Conservation (phyloP, 176 grass and related monocot genomes). For the Triticum aestivum region IWGSC_CS_RefSeq_v2.1 NC_057799.1:299481964-299482463, state of each 20-base stretch:
- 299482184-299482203: slow-evolving; percentile 98
- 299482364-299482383: slow-evolving; percentile 50
- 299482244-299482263: slow-evolving; percentile 71
- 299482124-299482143: slow-evolving; percentile 83
- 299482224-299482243: slow-evolving; percentile 66
- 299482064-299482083: slow-evolving; percentile 90
- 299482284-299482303: slow-evolving; percentile 55
- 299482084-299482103: slow-evolving; percentile 93
- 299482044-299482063: slow-evolving; percentile 97
- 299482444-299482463: not conserved
- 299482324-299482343: slow-evolving; percentile 68
- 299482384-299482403: slow-evolving; percentile 60
- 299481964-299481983: slow-evolving; percentile 54
- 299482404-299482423: slow-evolving; percentile 72
- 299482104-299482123: slow-evolving; percentile 99
- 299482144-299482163: slow-evolving; percentile 51
- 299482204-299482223: slow-evolving; percentile 81
- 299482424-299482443: slow-evolving; percentile 35
- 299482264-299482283: slow-evolving; percentile 43
- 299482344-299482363: slow-evolving; percentile 62
- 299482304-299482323: slow-evolving; percentile 60
- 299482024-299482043: slow-evolving; percentile 55
- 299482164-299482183: slow-evolving; percentile 67
- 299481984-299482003: slow-evolving; percentile 72
- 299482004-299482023: slow-evolving; percentile 65